Evolutionary conservation across 495 filamentous ascomycete genomes (phyloP).

Genomic region (Xylaria palmicola): DNA sequence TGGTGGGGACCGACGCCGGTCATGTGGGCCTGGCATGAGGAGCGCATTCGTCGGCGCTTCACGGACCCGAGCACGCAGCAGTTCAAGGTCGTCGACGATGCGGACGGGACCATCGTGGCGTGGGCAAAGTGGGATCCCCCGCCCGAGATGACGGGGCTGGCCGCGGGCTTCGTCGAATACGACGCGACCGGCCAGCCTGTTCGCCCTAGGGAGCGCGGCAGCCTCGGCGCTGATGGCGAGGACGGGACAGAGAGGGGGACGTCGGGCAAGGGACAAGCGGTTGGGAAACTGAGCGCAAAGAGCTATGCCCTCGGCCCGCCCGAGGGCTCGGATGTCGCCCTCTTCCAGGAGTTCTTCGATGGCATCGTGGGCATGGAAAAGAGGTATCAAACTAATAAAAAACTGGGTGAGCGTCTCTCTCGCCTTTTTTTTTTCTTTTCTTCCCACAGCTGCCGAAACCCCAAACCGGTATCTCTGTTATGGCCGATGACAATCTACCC

Average conservation of each 20-base stretch:
- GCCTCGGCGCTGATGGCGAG: background rate
- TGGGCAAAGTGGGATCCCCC: slow-evolving; percentile 29
- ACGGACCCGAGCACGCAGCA: slow-evolving; percentile 19
- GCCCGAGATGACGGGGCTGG: slow-evolving; percentile 12
- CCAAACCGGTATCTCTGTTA: background rate
- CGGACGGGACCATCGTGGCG: slow-evolving; percentile 20
- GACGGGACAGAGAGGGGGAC: background rate
- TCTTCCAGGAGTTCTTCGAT: slow-evolving; percentile 19
- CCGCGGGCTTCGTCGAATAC: slow-evolving; percentile 19
- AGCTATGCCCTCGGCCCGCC: slow-evolving; percentile 6
- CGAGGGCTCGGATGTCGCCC: slow-evolving; percentile 17
- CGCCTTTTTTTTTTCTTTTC: background rate
- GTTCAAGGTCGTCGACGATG: slow-evolving; percentile 26
- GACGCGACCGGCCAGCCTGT: slow-evolving; percentile 12
- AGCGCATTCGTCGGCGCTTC: slow-evolving; percentile 22
- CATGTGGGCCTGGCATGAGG: slow-evolving; percentile 22
- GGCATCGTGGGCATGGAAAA: slow-evolving; percentile 18
- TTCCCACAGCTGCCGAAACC: background rate
- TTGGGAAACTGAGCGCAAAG: background rate
- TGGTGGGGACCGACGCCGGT: slow-evolving; percentile 21
- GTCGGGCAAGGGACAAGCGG: background rate
- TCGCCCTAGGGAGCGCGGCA: too few relatives aligned
- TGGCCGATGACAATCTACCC: too few relatives aligned
- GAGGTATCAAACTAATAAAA: slow-evolving; percentile 24
- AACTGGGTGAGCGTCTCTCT: slow-evolving; percentile 21